Percentiles rank a stretch among this genome's conserved stretches.
Conservation (phyloP, 495 filamentous ascomycete species). For the Penicillium turbatum region DNA sequence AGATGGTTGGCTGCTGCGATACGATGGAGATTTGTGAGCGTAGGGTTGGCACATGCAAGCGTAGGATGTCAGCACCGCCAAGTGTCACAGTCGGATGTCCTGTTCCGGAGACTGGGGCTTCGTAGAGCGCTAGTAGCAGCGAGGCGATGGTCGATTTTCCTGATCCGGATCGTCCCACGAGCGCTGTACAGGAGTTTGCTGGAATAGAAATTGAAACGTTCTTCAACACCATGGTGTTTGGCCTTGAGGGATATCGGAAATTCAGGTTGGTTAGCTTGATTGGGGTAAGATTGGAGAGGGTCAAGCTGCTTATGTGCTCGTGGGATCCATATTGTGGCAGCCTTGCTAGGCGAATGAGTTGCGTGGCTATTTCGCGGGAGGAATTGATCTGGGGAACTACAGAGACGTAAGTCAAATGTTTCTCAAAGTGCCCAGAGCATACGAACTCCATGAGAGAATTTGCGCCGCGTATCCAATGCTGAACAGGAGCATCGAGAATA, state of each 20-base stretch:
- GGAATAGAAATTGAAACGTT: slow-evolving; percentile 58
- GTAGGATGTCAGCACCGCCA: slow-evolving; percentile 48
- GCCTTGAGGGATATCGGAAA: slow-evolving; percentile 66
- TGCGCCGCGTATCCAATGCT: slow-evolving; percentile 66
- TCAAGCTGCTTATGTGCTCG: slow-evolving; percentile 50
- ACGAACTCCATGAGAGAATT: slow-evolving; percentile 59
- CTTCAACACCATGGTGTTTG: slow-evolving; percentile 49
- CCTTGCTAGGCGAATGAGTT: slow-evolving; percentile 66
- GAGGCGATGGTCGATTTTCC: slow-evolving; percentile 86
- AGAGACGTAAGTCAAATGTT: slow-evolving; percentile 4
- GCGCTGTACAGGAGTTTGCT: slow-evolving; percentile 59
- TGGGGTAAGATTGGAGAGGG: slow-evolving; percentile 50
- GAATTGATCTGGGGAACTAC: slow-evolving; percentile 73
- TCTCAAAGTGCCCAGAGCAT: neutral
- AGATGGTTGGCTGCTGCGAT: slow-evolving; percentile 72
- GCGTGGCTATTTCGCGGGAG: slow-evolving; percentile 65
- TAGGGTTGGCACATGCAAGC: slow-evolving; percentile 58
- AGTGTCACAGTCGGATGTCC: slow-evolving; percentile 48
- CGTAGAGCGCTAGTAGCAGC: slow-evolving; percentile 67
- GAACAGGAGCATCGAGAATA: slow-evolving; percentile 81
- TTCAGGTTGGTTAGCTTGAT: slow-evolving; percentile 55
- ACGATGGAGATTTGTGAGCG: slow-evolving; percentile 70
- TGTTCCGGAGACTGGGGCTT: slow-evolving; percentile 23
- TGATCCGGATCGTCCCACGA: slow-evolving; percentile 78
- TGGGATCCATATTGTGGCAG: slow-evolving; percentile 52